Base-by-base conservation (phyloP, 441 rosid genomes). In the Gossypium lobatum region DNA sequence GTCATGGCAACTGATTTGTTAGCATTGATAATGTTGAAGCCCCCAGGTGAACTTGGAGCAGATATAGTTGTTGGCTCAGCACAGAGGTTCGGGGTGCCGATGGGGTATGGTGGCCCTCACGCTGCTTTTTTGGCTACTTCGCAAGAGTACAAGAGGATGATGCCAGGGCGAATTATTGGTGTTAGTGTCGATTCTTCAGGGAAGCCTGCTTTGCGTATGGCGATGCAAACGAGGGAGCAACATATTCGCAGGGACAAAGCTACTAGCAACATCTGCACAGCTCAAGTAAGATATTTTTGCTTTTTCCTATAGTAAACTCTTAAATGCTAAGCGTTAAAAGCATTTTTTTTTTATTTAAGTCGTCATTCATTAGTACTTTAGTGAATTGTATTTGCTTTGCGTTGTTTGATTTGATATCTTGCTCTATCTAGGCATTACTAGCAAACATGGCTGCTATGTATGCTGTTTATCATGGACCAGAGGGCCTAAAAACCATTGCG, bases 391-490 rank as follows among this genome's bases (percentile, higher is more conserved):
- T 68, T 79, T 75, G 53, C 71, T 65, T 79, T 75, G 58, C 70
- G 59, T 70, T 71, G 23, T 57, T 70, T 77, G 75, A 68, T 64
- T 69, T 26, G 28, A 17, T 73, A 25, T 75, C 26, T 64, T 79
- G 11, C 54, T 62, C 71, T 74, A 23, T 80, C 25, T 75, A 88
- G 94, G 92, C 91, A 9, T 80, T 95, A 76, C 98, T 95, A 67
- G 99, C 99, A 66, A 95, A 95, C 80, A 95, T 93, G 99, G 89
- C 99, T 80, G 97, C 93, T 6, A 95, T 95, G 99, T 95, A 80
- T 81, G 92, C 96, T 77, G 95, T 95, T 79, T 95, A 95, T 85
- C 99, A 95, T 68, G 99, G 99, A 77, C 98, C 98, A 52, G 92
- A 78, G 75, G 97, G 98, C 82, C 85, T 93, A n/a, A 91, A 89